Evolutionary conservation across 768 basidiomycete species (phyloP).

Genomic region (Lactifluus piperatus): DNA sequence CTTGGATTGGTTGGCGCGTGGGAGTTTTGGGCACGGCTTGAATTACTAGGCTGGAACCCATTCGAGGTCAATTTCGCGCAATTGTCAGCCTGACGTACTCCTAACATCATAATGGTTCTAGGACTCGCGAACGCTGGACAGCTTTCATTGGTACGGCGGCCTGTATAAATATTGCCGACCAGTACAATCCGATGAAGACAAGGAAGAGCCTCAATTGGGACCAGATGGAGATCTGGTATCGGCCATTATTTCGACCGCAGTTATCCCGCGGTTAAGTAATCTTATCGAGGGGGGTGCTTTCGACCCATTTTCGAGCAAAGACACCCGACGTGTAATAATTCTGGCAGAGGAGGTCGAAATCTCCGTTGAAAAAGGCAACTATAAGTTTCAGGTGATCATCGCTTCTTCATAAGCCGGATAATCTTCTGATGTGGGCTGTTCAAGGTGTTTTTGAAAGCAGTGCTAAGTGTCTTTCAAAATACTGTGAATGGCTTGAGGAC

Average conservation of each 20-base stretch:
- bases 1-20: constrained; percentile 80
- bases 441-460: constrained; percentile 51
- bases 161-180: constrained; percentile 62
- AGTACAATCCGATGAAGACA: constrained; percentile 22
- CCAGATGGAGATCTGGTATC: constrained; percentile 84
- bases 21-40: constrained; percentile 91
- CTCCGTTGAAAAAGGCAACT: constrained; percentile 52
- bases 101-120: constrained; percentile 23
- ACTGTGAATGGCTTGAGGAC: constrained; percentile 45
- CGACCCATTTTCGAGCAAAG: constrained; percentile 66
- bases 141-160: constrained; percentile 76
- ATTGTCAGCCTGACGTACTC: background rate
- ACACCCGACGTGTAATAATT: constrained; percentile 58
- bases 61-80: constrained; percentile 47
- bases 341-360: constrained; percentile 75
- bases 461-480: constrained; percentile 42
- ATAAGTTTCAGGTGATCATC: constrained; percentile 52
- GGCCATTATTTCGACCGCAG: constrained; percentile 77
- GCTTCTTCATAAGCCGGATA: background rate
- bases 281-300: constrained; percentile 72
- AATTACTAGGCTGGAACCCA: constrained; percentile 83
- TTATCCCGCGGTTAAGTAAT: constrained; percentile 67
- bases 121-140: constrained; percentile 55
- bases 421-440: background rate
- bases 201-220: constrained; percentile 53